Percentiles rank a stretch among this genome's conserved stretches.
These are phyloP conservation scores for Neofusicoccum umdonicola DNA, from an alignment of 2,329 filamentous ascomycete genomes.

Conservation along the genomic window DNA sequence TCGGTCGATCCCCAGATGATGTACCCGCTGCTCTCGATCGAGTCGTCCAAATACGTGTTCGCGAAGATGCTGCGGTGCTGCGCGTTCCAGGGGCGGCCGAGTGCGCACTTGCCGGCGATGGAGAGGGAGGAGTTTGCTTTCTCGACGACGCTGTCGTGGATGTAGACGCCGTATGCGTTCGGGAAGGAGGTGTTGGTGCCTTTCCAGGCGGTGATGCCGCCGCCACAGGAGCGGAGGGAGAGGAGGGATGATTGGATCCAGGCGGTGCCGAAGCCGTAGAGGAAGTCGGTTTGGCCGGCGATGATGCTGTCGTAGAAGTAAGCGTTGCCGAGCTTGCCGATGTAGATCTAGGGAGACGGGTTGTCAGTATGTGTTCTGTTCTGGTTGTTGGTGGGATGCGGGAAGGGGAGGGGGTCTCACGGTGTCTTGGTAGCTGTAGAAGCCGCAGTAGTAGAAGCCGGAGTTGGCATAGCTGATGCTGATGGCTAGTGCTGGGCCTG, in stretches of 20 bases:
- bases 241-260: conserved; percentile 58
- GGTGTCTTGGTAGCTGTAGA: conserved; percentile 68
- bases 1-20: conserved; percentile 51
- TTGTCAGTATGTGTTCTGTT: not conserved
- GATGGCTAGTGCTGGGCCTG: conserved; percentile 60
- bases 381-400: not conserved
- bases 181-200: conserved; percentile 63
- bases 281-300: conserved; percentile 66
- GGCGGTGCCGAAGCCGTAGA: conserved; percentile 66
- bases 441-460: conserved; percentile 65
- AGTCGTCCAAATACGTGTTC: conserved; percentile 54
- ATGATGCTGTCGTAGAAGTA: conserved; percentile 62
- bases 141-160: conserved; percentile 54
- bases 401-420: conserved; percentile 31
- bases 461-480: conserved; percentile 63
- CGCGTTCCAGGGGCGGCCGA: conserved; percentile 63
- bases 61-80: conserved; percentile 58
- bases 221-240: conserved; percentile 59
- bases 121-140: conserved; percentile 53
- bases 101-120: conserved; percentile 50
- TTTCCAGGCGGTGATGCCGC: conserved; percentile 69
- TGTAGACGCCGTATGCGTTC: conserved; percentile 68
- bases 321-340: conserved; percentile 65
- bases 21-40: conserved; percentile 55
- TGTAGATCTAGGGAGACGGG: conserved; percentile 48